Evolutionary conservation across 1,284 basidiomycete species (phyloP).

Genomic region (Mrakiaceae sp.): DNA sequence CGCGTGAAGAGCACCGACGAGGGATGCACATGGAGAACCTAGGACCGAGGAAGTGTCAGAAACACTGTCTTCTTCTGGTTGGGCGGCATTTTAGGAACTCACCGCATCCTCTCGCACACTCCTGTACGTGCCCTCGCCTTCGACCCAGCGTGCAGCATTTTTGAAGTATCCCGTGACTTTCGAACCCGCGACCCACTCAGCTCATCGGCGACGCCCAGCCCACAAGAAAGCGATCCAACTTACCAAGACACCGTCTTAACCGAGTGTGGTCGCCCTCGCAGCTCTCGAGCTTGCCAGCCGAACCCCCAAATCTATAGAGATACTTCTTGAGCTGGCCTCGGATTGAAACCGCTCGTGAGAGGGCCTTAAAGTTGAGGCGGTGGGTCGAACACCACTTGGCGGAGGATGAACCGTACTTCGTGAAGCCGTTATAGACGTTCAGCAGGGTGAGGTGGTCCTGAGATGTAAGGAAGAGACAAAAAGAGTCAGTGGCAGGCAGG

Average conservation of each 20-base stretch:
- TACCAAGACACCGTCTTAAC: constrained; percentile 59
- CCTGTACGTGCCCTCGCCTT: constrained; percentile 71
- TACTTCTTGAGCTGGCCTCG: constrained; percentile 86
- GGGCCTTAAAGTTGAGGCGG: constrained; percentile 77
- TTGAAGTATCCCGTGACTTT: constrained; percentile 79
- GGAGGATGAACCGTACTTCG: constrained; percentile 60
- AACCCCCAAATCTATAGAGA: constrained; percentile 62
- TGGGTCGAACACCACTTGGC: constrained; percentile 88
- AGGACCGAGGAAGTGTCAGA: constrained; percentile 7
- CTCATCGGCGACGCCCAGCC: not conserved
- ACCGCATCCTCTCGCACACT: constrained; percentile 72
- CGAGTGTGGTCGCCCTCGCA: constrained; percentile 72
- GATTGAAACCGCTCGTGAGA: constrained; percentile 85
- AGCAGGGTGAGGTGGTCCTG: constrained; percentile 83
- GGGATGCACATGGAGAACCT: constrained; percentile 83
- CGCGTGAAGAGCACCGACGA: constrained; percentile 89
- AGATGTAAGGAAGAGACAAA: not conserved
- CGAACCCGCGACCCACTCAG: not conserved
- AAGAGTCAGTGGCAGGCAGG: not conserved
- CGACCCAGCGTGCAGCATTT: constrained; percentile 78
- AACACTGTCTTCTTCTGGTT: not conserved
- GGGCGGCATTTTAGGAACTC: constrained; percentile 25
- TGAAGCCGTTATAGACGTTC: constrained; percentile 90
- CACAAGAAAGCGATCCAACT: not conserved
- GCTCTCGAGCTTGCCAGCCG: constrained; percentile 45